Evolutionary conservation across 2,329 filamentous ascomycete genomes (phyloP).

Genomic region (Mycosphaerella arachidis): DNA sequence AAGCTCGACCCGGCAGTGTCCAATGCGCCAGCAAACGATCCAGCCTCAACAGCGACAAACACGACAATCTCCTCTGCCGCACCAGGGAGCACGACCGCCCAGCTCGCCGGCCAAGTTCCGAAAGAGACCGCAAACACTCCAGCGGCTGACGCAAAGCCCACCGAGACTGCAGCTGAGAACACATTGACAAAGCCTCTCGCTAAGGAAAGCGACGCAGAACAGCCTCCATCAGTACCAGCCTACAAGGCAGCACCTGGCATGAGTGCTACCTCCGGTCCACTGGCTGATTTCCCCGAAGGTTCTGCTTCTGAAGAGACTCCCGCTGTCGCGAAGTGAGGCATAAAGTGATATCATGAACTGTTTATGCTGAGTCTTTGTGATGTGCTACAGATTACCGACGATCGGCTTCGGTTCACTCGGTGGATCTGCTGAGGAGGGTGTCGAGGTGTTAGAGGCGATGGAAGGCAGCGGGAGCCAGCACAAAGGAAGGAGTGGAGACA

Average conservation of each 20-base stretch:
- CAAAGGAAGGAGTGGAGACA: neutral
- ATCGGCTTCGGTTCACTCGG: slow-evolving; percentile 6
- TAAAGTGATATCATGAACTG: neutral
- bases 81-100: neutral
- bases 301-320: slow-evolving; percentile 2
- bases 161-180: neutral
- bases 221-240: neutral
- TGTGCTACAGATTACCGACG: slow-evolving; percentile 6
- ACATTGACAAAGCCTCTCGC: neutral
- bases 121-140: neutral
- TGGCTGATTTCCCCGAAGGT: slow-evolving; percentile 19
- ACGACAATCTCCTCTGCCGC: neutral
- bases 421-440: neutral
- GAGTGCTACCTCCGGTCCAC: slow-evolving; percentile 23
- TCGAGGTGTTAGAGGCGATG: neutral
- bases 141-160: neutral
- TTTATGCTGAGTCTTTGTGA: slow-evolving; percentile 1
- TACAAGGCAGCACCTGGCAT: slow-evolving; percentile 13
- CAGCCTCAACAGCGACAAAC: neutral
- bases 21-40: neutral
- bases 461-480: neutral
- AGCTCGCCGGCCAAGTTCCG: neutral
- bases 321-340: neutral
- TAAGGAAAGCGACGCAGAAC: neutral
- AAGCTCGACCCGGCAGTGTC: neutral